Conservation (phyloP, 208 protist genomes). For the Acanthamoeba healyi region DNA sequence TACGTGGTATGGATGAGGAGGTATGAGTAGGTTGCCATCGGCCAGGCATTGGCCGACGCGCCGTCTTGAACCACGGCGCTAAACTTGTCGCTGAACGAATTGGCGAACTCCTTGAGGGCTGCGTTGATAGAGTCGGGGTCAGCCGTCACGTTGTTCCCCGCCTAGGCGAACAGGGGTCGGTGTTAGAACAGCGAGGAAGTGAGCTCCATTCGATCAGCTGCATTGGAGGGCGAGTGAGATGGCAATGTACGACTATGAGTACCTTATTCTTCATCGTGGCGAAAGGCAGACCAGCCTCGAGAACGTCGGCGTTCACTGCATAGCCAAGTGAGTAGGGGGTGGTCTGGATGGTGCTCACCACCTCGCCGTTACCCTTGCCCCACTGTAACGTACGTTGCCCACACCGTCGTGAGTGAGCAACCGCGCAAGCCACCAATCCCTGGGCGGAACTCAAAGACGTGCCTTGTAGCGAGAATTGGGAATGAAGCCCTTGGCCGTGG, state of each 20-base stretch:
- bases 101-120: background rate
- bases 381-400: background rate
- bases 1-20: slow-evolving; percentile 21
- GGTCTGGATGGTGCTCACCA: background rate
- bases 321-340: slow-evolving; percentile 49
- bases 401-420: background rate
- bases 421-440: no score
- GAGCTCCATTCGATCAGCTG: no score
- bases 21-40: slow-evolving; percentile 70
- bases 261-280: slow-evolving; percentile 9
- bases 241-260: no score
- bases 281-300: slow-evolving; percentile 1
- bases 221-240: no score
- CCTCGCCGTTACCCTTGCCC: background rate
- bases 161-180: background rate
- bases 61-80: background rate
- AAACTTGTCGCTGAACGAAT: background rate
- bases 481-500: slow-evolving; percentile 20
- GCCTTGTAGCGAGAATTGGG: background rate
- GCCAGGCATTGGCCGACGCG: slow-evolving; percentile 11
- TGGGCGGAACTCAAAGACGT: background rate
- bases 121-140: slow-evolving; percentile 12
- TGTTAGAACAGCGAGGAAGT: background rate
- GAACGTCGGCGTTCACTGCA: slow-evolving; percentile 4
- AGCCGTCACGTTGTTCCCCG: slow-evolving; percentile 27